phyloP scores from a whole-genome alignment of 2,329 filamentous ascomycete species.

The Pseudocercospora cruenta region DNA sequence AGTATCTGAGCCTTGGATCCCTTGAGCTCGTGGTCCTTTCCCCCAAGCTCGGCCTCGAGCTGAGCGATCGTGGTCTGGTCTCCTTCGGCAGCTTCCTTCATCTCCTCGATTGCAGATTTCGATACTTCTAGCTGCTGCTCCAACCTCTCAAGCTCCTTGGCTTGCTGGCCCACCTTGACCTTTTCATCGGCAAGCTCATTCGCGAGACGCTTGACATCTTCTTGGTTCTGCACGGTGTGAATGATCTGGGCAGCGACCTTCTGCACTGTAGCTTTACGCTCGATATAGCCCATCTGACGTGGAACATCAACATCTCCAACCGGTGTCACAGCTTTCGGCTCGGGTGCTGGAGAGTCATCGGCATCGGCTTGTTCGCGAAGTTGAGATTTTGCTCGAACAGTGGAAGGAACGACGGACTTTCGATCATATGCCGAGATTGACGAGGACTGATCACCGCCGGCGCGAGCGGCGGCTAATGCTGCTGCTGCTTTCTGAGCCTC shows the following conservation, averaged over 20 bases:
- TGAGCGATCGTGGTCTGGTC: background rate
- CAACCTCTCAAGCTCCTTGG: constrained; percentile 17
- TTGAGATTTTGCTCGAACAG: background rate
- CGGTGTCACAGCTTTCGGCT: background rate
- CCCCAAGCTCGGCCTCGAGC: background rate
- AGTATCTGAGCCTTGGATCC: constrained; percentile 1
- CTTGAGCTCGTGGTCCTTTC: constrained; percentile 12
- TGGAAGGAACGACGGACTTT: background rate
- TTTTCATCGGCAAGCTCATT: constrained; percentile 23
- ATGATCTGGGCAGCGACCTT: constrained; percentile 17
- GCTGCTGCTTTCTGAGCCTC: background rate
- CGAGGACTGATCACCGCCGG: background rate
- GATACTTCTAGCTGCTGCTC: constrained; percentile 4
- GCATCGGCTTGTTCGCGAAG: background rate
- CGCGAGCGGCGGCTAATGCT: background rate
- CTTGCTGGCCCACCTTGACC: constrained; percentile 21
- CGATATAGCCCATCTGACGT: constrained; percentile 26
- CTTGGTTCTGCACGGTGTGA: constrained; percentile 15
- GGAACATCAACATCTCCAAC: constrained; percentile 19
- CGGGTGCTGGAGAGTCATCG: background rate
- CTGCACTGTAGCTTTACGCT: constrained; percentile 24
- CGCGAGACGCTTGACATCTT: constrained; percentile 21
- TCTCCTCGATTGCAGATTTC: background rate
- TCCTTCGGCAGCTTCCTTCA: background rate
- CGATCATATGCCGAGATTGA: background rate